Evolutionary conservation across 2,329 filamentous ascomycete species (phyloP).

Genomic region (Scleromitrula shiraiana): DNA sequence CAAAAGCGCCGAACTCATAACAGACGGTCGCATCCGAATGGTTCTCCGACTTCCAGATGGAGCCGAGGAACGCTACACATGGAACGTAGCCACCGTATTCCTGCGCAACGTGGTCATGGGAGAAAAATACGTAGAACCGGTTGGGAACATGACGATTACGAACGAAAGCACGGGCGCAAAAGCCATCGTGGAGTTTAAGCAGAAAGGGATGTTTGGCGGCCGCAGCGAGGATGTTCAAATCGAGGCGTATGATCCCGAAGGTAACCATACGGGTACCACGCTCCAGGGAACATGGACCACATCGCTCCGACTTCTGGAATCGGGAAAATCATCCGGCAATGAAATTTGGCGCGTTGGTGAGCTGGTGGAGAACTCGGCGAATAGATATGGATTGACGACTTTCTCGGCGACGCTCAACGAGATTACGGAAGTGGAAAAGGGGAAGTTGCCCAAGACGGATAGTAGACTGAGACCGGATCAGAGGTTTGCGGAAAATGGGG

Average conservation of each 20-base stretch:
- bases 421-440: slow-evolving; percentile 70
- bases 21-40: slow-evolving; percentile 77
- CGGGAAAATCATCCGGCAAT: slow-evolving; percentile 51
- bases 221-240: slow-evolving; percentile 83
- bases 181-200: slow-evolving; percentile 83
- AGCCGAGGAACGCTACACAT: slow-evolving; percentile 76
- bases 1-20: slow-evolving; percentile 89
- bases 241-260: slow-evolving; percentile 61
- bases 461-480: slow-evolving; percentile 81
- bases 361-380: slow-evolving; percentile 69
- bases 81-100: slow-evolving; percentile 82
- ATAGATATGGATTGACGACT: slow-evolving; percentile 78
- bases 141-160: slow-evolving; percentile 77
- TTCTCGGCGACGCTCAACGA: slow-evolving; percentile 88
- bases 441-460: slow-evolving; percentile 72
- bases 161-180: slow-evolving; percentile 81
- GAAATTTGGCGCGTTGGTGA: slow-evolving; percentile 73
- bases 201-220: slow-evolving; percentile 95
- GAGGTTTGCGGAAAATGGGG: slow-evolving; percentile 71
- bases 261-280: slow-evolving; percentile 56
- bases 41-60: slow-evolving; percentile 58
- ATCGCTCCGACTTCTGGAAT: slow-evolving; percentile 57
- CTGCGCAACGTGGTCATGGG: slow-evolving; percentile 94
- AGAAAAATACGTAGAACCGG: slow-evolving; percentile 95
- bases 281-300: slow-evolving; percentile 81